A percentile compares a stretch with the other conserved stretches of the same genome.
phyloP scores from a whole-genome alignment of 192 early-diverging fungal species.

The Coemansia pectinata region DNA sequence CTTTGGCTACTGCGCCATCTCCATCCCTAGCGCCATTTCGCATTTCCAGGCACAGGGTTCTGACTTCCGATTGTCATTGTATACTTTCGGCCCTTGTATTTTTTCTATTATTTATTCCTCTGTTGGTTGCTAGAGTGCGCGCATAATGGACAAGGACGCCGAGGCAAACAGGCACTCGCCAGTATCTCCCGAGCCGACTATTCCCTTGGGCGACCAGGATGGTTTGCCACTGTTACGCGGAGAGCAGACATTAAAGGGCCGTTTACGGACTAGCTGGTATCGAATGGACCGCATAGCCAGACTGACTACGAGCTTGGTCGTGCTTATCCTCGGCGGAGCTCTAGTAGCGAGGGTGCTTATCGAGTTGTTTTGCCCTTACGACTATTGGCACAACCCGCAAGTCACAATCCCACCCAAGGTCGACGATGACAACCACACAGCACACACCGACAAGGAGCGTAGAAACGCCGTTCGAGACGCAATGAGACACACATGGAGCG shows the following conservation, averaged over 20 bases:
- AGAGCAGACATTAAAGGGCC: conserved; percentile 15
- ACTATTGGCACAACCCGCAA: conserved; percentile 36
- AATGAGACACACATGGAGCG: conserved; percentile 54
- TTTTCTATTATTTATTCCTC: not conserved
- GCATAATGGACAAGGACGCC: conserved; percentile 1
- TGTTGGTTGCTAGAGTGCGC: not conserved
- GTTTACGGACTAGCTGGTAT: conserved; percentile 32
- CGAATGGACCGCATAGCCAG: conserved; percentile 38
- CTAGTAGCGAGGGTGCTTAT: conserved; percentile 22
- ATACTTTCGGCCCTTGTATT: not conserved
- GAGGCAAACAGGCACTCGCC: not conserved
- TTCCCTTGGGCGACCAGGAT: conserved; percentile 17
- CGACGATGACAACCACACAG: conserved; percentile 23
- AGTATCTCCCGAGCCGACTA: conserved; percentile 29
- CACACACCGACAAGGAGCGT: conserved; percentile 30
- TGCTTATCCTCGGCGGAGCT: conserved; percentile 20
- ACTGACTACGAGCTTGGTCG: conserved; percentile 20
- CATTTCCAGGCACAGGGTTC: not conserved
- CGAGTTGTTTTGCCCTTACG: conserved; percentile 34
- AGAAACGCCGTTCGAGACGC: conserved; percentile 37
- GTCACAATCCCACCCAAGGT: conserved; percentile 30
- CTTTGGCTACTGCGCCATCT: conserved; percentile 9
- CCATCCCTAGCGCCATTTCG: not conserved
- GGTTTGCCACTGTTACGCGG: conserved; percentile 21
- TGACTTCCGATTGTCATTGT: not conserved